Conservation (phyloP, 805 yeast species). For the Nakazawaea populi region DNA sequence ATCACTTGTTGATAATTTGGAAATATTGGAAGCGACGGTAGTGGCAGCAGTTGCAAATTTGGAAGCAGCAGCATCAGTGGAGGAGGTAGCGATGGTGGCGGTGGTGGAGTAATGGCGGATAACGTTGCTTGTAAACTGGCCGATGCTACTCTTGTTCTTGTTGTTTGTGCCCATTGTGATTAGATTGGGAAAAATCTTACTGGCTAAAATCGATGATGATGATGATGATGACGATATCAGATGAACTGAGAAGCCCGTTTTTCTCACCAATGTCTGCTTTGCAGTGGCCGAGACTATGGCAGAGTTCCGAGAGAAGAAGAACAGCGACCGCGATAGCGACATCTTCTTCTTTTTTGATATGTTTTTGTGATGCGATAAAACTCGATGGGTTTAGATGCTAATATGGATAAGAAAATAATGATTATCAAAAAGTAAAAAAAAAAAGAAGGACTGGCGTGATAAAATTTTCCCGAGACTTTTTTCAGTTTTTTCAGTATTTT, state of each 20-base stretch:
- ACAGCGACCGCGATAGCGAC: conserved; percentile 45
- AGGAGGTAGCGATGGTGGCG: neutral
- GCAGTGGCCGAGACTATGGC: conserved; percentile 23
- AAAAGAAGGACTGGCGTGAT: neutral
- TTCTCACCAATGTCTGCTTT: neutral
- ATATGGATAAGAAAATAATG: no score
- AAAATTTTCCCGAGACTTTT: no score
- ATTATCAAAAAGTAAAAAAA: no score
- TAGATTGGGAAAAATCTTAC: conserved; percentile 2
- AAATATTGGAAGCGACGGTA: no score
- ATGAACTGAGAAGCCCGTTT: neutral
- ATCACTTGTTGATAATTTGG: no score
- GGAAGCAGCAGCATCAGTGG: no score
- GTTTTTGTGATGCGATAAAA: neutral
- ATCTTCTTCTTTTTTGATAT: conserved; percentile 5
- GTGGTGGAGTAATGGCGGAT: conserved; percentile 3
- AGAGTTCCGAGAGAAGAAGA: conserved; percentile 53
- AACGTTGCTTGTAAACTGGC: neutral
- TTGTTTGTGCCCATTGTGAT: conserved; percentile 4
- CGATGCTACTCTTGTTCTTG: conserved; percentile 1
- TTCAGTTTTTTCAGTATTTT: no score
- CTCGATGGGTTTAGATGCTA: no score
- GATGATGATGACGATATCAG: neutral
- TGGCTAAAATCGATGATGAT: neutral
- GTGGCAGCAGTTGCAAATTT: no score